Evolutionary conservation across 768 basidiomycete genomes (phyloP), one percentile per base, ranked within the genome.

Genomic region (Hypsizygus marmoreus): DNA sequence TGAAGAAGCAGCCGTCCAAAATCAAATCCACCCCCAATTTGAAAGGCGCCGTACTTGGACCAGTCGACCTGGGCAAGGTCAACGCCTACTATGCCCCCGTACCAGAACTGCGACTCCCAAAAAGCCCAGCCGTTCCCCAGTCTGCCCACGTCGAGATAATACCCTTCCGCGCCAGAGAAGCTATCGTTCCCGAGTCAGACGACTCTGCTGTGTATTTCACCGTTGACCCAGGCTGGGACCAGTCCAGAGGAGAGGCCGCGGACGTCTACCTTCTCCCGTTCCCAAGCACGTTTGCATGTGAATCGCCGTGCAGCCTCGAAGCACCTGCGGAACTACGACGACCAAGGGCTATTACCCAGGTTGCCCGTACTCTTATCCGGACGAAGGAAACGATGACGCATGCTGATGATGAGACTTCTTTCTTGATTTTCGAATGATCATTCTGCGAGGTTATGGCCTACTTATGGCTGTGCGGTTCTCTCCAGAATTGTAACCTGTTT

Each of bases 141-240:
- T 32, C 43, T n/a, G 29, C 43, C 6, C 11, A 9, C 20, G 40
- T n/a, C 11, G 22, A 7, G 32, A 29, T n/a, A 31, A 4, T 23
- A 10, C 30, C 40, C n/a, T 16, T 10, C 22, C 14, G 19, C 20
- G 5, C 23, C n/a, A 28, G 35, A 38, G 11, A 20, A 4, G 25
- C 13, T 26, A 37, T 37, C 3, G 20, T 20, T 14, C n/a, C 33
- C 12, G 49, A 32, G 32, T 17, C 26, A 22, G 22, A 36, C 14
- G 36, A 33, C 20, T 40, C 50, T 4, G 44, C 47, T 16, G 32
- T 56, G 8, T 56, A 56, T 28, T 51, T 56, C 30, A 56, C 50
- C 2, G 50, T 56, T 7, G 54, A 56, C 24, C 54, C 54, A 2
- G 30, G 16, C 3, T 56, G 54, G 54, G 51, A 52, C 33, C 23